Evolutionary conservation across 306 rosid genomes (phyloP).

Genomic region (Vicia villosa): DNA sequence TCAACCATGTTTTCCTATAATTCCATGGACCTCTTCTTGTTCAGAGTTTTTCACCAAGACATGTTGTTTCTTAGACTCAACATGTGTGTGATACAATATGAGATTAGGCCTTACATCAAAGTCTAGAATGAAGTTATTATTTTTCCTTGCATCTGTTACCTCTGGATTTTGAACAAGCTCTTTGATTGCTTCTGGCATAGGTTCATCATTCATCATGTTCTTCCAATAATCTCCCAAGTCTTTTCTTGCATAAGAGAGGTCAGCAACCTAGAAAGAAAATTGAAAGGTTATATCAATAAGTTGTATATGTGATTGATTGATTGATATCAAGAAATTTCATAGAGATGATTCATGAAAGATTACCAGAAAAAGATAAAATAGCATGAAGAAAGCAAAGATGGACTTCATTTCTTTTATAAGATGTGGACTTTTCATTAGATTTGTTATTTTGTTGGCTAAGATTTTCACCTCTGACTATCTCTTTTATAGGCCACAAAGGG

Average conservation of each 20-base stretch:
- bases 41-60: constrained; percentile 25
- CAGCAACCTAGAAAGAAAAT: constrained; percentile 39
- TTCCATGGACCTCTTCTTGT: constrained; percentile 32
- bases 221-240: constrained; percentile 66
- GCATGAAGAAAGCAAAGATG: constrained; percentile 36
- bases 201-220: constrained; percentile 56
- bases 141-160: constrained; percentile 29
- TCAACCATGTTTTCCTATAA: constrained; percentile 30
- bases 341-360: constrained; percentile 28
- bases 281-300: constrained; percentile 12
- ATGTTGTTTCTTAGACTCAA: constrained; percentile 19
- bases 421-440: constrained; percentile 29
- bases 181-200: constrained; percentile 70
- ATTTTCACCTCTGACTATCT: constrained; percentile 38
- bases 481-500: constrained; percentile 46
- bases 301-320: background rate
- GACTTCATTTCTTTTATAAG: constrained; percentile 50
- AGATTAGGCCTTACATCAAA: constrained; percentile 50
- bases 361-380: constrained; percentile 62
- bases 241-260: constrained; percentile 53
- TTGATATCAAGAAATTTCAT: background rate
- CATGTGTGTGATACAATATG: constrained; percentile 58
- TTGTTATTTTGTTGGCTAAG: constrained; percentile 33
- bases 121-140: constrained; percentile 44
- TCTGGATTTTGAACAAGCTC: constrained; percentile 41